phyloP scores from a whole-genome alignment of 2,329 filamentous ascomycete species.

The Colletotrichum salicis region DNA sequence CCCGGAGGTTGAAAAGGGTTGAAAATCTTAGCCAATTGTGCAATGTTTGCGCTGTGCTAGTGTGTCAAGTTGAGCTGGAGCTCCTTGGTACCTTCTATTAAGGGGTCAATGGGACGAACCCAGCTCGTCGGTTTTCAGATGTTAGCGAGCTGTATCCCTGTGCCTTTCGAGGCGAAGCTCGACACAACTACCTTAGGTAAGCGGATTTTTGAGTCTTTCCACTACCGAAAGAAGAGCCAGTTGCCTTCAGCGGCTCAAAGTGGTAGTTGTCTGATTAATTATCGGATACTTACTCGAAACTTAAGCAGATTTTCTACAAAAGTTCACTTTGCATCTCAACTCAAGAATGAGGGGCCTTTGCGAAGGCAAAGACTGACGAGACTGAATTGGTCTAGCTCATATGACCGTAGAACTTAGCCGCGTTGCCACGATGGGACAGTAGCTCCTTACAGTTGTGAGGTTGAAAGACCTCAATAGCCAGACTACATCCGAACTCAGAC shows the following conservation, averaged over 20 bases:
- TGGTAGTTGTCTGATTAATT: neutral
- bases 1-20: neutral
- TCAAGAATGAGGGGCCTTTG: neutral
- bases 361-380: neutral
- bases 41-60: neutral
- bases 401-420: too few species aligned
- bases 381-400: too few species aligned
- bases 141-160: slow-evolving; percentile 20
- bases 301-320: neutral
- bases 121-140: neutral
- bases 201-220: neutral
- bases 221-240: neutral
- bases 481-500: too few species aligned
- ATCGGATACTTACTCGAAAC: neutral
- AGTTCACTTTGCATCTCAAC: neutral
- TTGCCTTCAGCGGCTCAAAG: neutral
- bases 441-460: too few species aligned
- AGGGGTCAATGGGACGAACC: slow-evolving; percentile 24
- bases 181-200: neutral
- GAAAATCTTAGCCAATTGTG: slow-evolving; percentile 6
- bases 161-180: neutral
- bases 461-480: too few species aligned
- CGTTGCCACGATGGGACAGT: too few species aligned
- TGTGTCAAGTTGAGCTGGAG: slow-evolving; percentile 21
- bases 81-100: slow-evolving; percentile 16